A percentile compares a stretch with the other conserved stretches of the same genome.
These are phyloP conservation scores for Sorghum bicolor DNA, from an alignment of 176 grass and related monocot genomes.

Conservation along the genomic window Sorghum_bicolor_NCBIv3 NC_012876.2:37893501-37894000, in stretches of 20 bases:
- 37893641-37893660: conserved; percentile 17
- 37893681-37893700: neutral
- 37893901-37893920: conserved; percentile 52
- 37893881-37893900: conserved; percentile 70
- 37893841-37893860: conserved; percentile 66
- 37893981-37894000: neutral
- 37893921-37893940: conserved; percentile 73
- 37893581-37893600: conserved; percentile 7
- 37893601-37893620: neutral
- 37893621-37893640: neutral
- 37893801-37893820: conserved; percentile 56
- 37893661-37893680: neutral
- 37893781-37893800: conserved; percentile 71
- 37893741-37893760: conserved; percentile 55
- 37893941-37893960: conserved; percentile 89
- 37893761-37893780: conserved; percentile 73
- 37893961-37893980: neutral
- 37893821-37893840: conserved; percentile 76
- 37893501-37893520: no score
- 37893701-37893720: neutral
- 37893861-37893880: conserved; percentile 37
- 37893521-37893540: neutral
- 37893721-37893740: neutral
- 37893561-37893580: neutral
- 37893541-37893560: neutral